Base-by-base conservation (phyloP, 192 early-diverging fungal genomes). In the Podila minutissima region DNA sequence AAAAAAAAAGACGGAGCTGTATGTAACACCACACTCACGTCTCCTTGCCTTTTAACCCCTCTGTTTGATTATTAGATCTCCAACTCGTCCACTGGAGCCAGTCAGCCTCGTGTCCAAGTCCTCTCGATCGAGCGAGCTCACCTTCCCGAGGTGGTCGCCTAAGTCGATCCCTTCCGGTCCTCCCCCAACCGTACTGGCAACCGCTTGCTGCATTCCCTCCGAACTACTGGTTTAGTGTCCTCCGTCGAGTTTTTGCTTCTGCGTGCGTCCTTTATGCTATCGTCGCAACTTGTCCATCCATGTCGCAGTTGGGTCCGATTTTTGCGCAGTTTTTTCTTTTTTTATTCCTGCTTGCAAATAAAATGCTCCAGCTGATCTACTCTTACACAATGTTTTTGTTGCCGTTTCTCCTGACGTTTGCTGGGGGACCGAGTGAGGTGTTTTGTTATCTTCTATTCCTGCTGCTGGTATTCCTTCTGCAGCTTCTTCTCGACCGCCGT, bases 401-500 rank as follows among this genome's bases (percentile, higher is more conserved):
- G 22, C 17, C 17, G 51, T 55, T 22, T n/a, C 5, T 22, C 2
- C 24, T 55, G 53, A 5, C 24, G 53, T 22, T 22, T 55, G n/a
- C 5, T 55, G 53, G 20, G 53, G 20, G n/a, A 22, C 53, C 53
- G 6, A 24, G 22, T 2, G 24, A 24, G n/a, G 24, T 1, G 22
- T 1, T 1, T n/a, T 24, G 33, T 11, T 63, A 37, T 38, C 22
- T 64, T 62, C 59, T 29, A 84, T 79, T 72, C 72, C 32, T 83
- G 66, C 3, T 87, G 86, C 29, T 86, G 88, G 15, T 86, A 70
- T 62, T 87, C 86, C 55, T 88, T 90, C 50, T 87, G 70, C n/a
- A 88, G 77, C 60, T 87, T 90, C 31, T 88, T 83, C 48, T 88
- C 85, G 9, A 94, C 85, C 12, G 89, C 89, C 29, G 88, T 84